Base-by-base conservation (phyloP, 2,329 filamentous ascomycete genomes). In the Aspergillus pseudoviridinutans region DNA sequence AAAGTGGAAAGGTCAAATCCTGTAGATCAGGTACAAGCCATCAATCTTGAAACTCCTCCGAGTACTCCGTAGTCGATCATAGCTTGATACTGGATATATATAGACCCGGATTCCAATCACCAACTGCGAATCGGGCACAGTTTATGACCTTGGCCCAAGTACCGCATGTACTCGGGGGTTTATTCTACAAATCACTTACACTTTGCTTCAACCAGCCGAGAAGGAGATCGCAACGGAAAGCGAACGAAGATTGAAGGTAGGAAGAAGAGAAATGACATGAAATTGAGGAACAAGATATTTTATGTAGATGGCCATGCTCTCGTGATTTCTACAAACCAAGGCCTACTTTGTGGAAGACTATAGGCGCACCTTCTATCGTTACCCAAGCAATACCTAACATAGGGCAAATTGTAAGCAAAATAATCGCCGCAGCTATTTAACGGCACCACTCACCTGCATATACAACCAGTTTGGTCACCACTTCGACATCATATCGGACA, bases 401-500 rank as follows among this genome's bases (percentile, higher is more conserved):
- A 3, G 1, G 25, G 42, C 58, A 49, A 14, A 49, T 54, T 5
- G 8, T 46, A 50, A 53, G 54, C 56, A 50, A 44, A 38, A 27
- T 51, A 58, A 50, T 28, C n/a, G 7, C 20, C 25, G 12, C 32
- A 20, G 14, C 55, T 20, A 51, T n/a, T 9, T 5, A 9, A 47
- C 17, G 29, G 20, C 25, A 29, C 12, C 17, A 77, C 86, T 74
- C 78, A 91, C 93, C 94, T 58, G 89, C 84, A 78, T 99, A 99
- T 25, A 99, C 91, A 66, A 99, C 89, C 59, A 99, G 76, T 77
- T 97, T 97, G 4, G 94, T 97, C 41, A 99, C 89, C 42, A 99
- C 93, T 75, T 99, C 94, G n/a, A 97, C 93, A 75, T 99, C 94
- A 70, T 97, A 99, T 66, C 92, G 83, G 58, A 97, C 92, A 64